Evolutionary conservation across 1,284 basidiomycete genomes (phyloP).

Genomic region (Pyrrhoderma noxium): DNA sequence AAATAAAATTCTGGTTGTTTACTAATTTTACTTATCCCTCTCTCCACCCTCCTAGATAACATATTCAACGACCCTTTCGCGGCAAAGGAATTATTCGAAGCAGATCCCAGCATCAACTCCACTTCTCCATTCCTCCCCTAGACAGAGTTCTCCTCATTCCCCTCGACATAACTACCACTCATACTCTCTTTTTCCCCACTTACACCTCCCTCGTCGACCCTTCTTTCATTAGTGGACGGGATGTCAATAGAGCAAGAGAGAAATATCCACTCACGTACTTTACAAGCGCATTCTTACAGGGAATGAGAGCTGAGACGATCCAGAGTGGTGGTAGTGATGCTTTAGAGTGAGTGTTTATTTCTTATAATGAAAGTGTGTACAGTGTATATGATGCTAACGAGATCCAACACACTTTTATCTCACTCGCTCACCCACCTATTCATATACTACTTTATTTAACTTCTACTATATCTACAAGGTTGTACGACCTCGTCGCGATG

Average conservation of each 20-base stretch:
- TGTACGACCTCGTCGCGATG: slow-evolving; percentile 78
- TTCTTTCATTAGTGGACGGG: slow-evolving; percentile 30
- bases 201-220: slow-evolving; percentile 52
- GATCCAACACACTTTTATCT: neutral
- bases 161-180: slow-evolving; percentile 74
- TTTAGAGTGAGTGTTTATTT: slow-evolving; percentile 43
- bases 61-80: slow-evolving; percentile 91
- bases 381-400: no score
- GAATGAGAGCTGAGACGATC: slow-evolving; percentile 59
- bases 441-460: no score
- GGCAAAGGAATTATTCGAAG: slow-evolving; percentile 55
- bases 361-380: no score
- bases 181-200: slow-evolving; percentile 67
- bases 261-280: slow-evolving; percentile 59
- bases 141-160: slow-evolving; percentile 66
- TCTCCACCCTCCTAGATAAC: slow-evolving; percentile 56
- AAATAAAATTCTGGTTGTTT: no score
- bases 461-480: slow-evolving; percentile 17
- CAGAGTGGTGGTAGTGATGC: slow-evolving; percentile 69
- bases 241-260: slow-evolving; percentile 11
- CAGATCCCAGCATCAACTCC: slow-evolving; percentile 20
- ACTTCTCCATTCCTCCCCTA: slow-evolving; percentile 34
- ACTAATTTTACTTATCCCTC: neutral
- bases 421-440: no score
- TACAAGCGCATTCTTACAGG: slow-evolving; percentile 71